These are phyloP conservation scores for Priceomyces fermenticarens DNA, from an alignment of 805 yeast species.

Conservation along the genomic window DNA sequence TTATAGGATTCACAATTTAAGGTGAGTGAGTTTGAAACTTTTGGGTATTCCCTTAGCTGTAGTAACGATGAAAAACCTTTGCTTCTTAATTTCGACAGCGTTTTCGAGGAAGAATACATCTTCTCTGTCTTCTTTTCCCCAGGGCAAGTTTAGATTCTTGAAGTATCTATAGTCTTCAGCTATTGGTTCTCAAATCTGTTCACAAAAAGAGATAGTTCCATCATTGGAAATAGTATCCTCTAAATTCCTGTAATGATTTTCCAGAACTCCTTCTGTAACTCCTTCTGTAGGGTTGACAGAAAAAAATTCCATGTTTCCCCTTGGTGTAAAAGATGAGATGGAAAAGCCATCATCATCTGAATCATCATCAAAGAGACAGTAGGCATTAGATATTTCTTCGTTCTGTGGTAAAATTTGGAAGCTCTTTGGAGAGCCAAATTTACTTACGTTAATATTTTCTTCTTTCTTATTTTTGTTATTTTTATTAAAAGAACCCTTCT, in stretches of 20 bases:
- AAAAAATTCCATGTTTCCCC: slow-evolving; percentile 6
- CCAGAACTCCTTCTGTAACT: no score
- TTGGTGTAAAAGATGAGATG: slow-evolving; percentile 5
- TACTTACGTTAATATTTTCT: neutral
- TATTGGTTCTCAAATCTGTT: slow-evolving; percentile 26
- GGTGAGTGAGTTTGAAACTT: no score
- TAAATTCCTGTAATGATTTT: no score
- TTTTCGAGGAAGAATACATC: no score
- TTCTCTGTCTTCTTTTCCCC: no score
- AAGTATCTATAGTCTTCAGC: slow-evolving; percentile 20
- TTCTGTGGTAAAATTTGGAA: no score
- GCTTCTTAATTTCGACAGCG: slow-evolving; percentile 9
- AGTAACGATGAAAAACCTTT: slow-evolving; percentile 8
- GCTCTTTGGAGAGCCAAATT: no score
- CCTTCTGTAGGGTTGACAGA: slow-evolving; percentile 6
- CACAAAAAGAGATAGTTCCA: slow-evolving; percentile 23
- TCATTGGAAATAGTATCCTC: no score
- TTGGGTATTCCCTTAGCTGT: slow-evolving; percentile 13
- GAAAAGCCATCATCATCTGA: no score
- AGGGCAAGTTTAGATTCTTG: no score
- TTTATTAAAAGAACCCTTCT: no score
- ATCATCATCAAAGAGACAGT: neutral
- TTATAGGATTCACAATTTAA: slow-evolving; percentile 18
- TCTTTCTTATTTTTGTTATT: slow-evolving; percentile 7
- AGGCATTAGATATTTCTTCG: neutral